phyloP scores from a whole-genome alignment of 2,329 filamentous ascomycete species.

The Penicillium sp. region DNA sequence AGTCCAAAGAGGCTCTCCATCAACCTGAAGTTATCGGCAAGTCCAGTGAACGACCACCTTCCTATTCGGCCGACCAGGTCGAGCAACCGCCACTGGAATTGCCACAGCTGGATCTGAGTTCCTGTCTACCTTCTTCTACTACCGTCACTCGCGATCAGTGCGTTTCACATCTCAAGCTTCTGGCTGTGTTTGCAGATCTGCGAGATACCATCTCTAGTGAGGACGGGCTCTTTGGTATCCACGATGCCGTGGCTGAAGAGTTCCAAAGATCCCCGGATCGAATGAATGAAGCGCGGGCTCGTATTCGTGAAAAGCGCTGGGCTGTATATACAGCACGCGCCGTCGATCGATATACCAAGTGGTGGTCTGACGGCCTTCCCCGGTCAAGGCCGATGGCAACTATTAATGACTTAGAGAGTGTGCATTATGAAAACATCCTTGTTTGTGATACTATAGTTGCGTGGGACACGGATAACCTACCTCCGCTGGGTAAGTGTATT shows the following conservation, averaged over 20 bases:
- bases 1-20: slow-evolving; percentile 7
- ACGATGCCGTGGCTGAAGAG: slow-evolving; percentile 40
- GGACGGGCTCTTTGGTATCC: slow-evolving; percentile 59
- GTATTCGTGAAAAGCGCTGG: slow-evolving; percentile 62
- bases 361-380: slow-evolving; percentile 40
- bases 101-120: slow-evolving; percentile 21
- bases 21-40: background rate
- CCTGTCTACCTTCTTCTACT: background rate
- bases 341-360: slow-evolving; percentile 56
- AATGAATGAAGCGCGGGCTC: slow-evolving; percentile 40
- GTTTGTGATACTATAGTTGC: slow-evolving; percentile 7
- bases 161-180: slow-evolving; percentile 64
- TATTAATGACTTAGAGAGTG: slow-evolving; percentile 6
- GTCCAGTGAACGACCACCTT: slow-evolving; percentile 18
- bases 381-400: slow-evolving; percentile 10
- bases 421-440: slow-evolving; percentile 10
- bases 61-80: slow-evolving; percentile 17
- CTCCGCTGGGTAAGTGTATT: slow-evolving; percentile 15
- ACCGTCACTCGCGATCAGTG: slow-evolving; percentile 47
- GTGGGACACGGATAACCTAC: slow-evolving; percentile 14
- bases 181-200: slow-evolving; percentile 58
- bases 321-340: slow-evolving; percentile 59
- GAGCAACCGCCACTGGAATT: slow-evolving; percentile 12
- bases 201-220: slow-evolving; percentile 58
- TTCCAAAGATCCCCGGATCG: slow-evolving; percentile 29